Percentiles rank a stretch among this genome's conserved stretches.
These are phyloP conservation scores for Quercus dentata DNA, from an alignment of 306 rosid species.

Conservation along the genomic window DNA sequence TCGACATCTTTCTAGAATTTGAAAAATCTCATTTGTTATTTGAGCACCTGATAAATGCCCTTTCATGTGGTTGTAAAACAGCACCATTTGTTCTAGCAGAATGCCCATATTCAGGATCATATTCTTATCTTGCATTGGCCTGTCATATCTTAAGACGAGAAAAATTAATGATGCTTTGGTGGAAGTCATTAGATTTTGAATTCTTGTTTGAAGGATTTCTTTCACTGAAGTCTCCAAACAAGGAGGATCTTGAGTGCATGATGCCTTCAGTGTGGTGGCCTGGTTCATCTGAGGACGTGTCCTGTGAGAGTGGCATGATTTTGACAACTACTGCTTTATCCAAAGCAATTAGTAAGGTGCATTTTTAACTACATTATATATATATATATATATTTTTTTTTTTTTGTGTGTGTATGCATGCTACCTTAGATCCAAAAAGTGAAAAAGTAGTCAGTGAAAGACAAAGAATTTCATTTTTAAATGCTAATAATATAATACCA, in stretches of 20 bases:
- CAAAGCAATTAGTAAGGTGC: slow-evolving; percentile 78
- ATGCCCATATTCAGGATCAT: slow-evolving; percentile 91
- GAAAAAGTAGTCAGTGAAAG: neutral
- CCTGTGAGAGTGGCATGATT: slow-evolving; percentile 72
- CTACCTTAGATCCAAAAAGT: neutral
- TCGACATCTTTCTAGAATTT: slow-evolving; percentile 67
- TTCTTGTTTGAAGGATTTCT: slow-evolving; percentile 86
- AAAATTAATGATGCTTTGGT: slow-evolving; percentile 92
- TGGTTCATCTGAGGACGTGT: slow-evolving; percentile 80
- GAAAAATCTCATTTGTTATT: slow-evolving; percentile 66
- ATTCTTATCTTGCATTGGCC: slow-evolving; percentile 80
- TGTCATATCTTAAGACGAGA: slow-evolving; percentile 76
- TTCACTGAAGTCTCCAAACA: slow-evolving; percentile 81
- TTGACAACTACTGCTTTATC: slow-evolving; percentile 84
- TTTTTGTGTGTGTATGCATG: neutral
- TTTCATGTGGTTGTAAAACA: slow-evolving; percentile 66
- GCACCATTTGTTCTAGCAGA: slow-evolving; percentile 60
- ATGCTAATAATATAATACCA: neutral
- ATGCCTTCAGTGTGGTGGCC: slow-evolving; percentile 99
- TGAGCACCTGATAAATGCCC: slow-evolving; percentile 71
- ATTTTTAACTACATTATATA: slow-evolving; percentile 11
- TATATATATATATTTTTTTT: neutral
- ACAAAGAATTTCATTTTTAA: neutral
- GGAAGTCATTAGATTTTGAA: slow-evolving; percentile 88
- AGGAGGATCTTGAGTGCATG: slow-evolving; percentile 86